Base-by-base conservation (phyloP, 306 rosid species). In the Vigna nakashimae region DNA sequence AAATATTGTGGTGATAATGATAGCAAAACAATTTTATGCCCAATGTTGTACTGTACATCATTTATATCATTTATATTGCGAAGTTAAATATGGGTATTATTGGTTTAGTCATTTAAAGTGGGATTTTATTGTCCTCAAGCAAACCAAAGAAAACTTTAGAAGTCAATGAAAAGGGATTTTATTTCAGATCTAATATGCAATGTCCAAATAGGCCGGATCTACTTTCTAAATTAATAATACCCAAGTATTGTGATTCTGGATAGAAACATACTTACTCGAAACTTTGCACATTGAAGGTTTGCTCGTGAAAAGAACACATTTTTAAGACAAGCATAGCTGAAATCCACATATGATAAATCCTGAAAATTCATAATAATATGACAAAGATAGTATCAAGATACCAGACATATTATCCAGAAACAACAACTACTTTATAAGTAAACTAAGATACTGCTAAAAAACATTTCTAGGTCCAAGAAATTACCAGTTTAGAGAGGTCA, bases 401-500 rank as follows among this genome's bases (percentile, higher is more conserved):
- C 58, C 51, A 79, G 12, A 69, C 28, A 80, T 71, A 73, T 14
- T 42, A 71, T 22, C 67, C 63, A 55, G 55, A 72, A 60, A 49
- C 20, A 53, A 79, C 40, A 65, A 73, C 11, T 50, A 10, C 17
- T 40, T 55, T 38, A 48, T 15, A 78, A 70, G 72, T 64, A 69
- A 60, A 46, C 30, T 68, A 71, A 71, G 60, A 80, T 75, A 70
- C 18, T 45, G 24, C 16, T 70, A 2, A 50, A 11, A 56, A 60
- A 45, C 42, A 72, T 24, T 34, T 32, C 12, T 73, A 62, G 65
- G 56, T 28, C 55, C 65, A 72, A 46, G 40, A 76, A 81, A 65
- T 82, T 84, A 94, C 97, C 92, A 94, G 91, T 84, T 92, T 94
- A 2, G 98, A 94, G 66, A 94, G 98, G 85, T 94, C 97, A 78